Evolutionary conservation across 192 early-diverging fungal genomes (phyloP).

Genomic region (Kappamyces sp.): DNA sequence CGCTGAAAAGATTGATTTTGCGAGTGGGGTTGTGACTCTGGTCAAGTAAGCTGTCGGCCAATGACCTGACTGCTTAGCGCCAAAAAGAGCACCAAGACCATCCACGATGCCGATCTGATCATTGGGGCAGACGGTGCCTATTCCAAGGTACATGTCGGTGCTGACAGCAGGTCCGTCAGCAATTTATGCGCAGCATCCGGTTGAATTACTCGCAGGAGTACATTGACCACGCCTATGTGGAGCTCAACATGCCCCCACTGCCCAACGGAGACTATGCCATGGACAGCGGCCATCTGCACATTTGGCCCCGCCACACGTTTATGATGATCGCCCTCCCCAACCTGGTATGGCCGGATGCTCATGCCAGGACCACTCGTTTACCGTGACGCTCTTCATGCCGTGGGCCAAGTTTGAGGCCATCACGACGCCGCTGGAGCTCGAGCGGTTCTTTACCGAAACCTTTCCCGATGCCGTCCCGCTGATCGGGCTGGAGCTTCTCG

Average conservation of each 20-base stretch:
- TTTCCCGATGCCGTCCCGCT: constrained; percentile 74
- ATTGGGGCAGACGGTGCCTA: constrained; percentile 88
- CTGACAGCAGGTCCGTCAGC: constrained; percentile 38
- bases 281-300: constrained; percentile 89
- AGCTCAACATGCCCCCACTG: constrained; percentile 77
- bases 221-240: constrained; percentile 88
- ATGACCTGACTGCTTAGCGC: constrained; percentile 18
- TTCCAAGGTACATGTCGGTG: constrained; percentile 44
- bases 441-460: constrained; percentile 64
- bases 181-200: constrained; percentile 70
- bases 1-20: constrained; percentile 66
- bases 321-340: constrained; percentile 99
- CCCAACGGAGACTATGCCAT: constrained; percentile 69
- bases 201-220: constrained; percentile 84
- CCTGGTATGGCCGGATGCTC: constrained; percentile 39
- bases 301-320: constrained; percentile 93
- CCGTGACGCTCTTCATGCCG: constrained; percentile 96
- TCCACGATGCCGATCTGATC: constrained; percentile 64
- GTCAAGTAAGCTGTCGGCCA: constrained; percentile 3
- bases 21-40: constrained; percentile 41
- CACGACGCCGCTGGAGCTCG: constrained; percentile 53
- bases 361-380: constrained; percentile 81
- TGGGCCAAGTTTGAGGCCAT: constrained; percentile 72
- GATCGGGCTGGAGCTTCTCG: constrained; percentile 68
- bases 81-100: constrained; percentile 32